These are phyloP conservation scores for Yarrowia sp. DNA, from an alignment of 805 yeast species.

Conservation along the genomic window DNA sequence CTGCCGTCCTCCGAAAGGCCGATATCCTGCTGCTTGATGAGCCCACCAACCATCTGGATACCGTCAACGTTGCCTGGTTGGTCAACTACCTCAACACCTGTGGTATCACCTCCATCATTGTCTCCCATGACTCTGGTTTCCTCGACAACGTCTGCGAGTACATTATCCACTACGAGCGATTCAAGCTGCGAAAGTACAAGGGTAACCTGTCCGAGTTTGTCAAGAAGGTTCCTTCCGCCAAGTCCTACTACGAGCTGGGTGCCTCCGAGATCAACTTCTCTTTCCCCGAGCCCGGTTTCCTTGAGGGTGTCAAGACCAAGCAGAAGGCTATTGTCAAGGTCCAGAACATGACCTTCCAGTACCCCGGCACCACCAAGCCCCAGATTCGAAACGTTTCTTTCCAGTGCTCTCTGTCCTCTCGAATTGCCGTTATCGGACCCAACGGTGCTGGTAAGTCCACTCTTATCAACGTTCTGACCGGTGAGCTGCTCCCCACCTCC, in stretches of 20 bases:
- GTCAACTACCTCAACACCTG: constrained; percentile 98
- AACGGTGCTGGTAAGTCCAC: constrained; percentile 99
- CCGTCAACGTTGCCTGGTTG: constrained; percentile 99
- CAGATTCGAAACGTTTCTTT: constrained; percentile 86
- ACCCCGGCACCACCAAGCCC: constrained; percentile 97
- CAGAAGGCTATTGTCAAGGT: constrained; percentile 99
- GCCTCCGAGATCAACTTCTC: constrained; percentile 95
- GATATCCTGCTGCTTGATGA: constrained; percentile 96
- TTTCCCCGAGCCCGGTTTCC: constrained; percentile 99
- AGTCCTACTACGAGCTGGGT: constrained; percentile 97
- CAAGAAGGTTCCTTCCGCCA: constrained; percentile 97
- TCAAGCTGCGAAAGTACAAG: constrained; percentile 98
- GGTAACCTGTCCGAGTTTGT: constrained; percentile 99
- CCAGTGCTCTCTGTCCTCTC: constrained; percentile 98
- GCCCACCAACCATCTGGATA: constrained; percentile 99
- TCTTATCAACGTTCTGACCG: constrained; percentile 96
- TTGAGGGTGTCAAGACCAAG: constrained; percentile 99
- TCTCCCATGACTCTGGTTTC: constrained; percentile 99
- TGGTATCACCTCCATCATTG: constrained; percentile 97
- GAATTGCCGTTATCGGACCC: constrained; percentile 99
- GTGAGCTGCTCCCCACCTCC: constrained; percentile 95
- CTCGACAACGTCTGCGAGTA: constrained; percentile 95
- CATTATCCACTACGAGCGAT: constrained; percentile 99
- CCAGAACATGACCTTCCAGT: constrained; percentile 96
- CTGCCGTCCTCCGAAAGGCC: constrained; percentile 98